These are phyloP conservation scores for Cymbopogon citratus DNA, from an alignment of 176 grass and related monocot genomes.

Conservation along the genomic window DNA sequence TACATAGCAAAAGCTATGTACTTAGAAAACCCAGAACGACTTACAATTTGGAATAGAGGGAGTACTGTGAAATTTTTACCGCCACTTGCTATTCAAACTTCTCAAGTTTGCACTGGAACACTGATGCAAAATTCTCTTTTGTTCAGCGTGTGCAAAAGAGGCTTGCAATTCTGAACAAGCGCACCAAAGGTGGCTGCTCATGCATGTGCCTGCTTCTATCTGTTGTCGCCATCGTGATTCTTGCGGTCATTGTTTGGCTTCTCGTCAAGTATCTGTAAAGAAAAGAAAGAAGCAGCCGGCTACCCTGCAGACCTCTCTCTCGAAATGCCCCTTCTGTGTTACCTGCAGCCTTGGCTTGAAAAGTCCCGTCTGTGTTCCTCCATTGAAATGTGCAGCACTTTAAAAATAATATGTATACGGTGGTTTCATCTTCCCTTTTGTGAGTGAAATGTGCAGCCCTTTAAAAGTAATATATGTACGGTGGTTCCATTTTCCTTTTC, in stretches of 20 bases:
- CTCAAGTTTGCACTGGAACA: background rate
- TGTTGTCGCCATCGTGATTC: constrained; percentile 60
- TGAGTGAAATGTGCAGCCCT: constrained; percentile 25
- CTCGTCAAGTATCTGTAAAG: constrained; percentile 83
- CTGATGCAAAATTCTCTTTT: constrained; percentile 2
- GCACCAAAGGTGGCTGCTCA: constrained; percentile 82
- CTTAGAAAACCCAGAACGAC: background rate
- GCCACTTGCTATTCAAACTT: background rate
- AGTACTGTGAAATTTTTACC: background rate
- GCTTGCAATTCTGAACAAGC: constrained; percentile 83
- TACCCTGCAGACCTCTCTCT: background rate
- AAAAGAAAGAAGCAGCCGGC: background rate
- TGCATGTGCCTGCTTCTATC: constrained; percentile 74
- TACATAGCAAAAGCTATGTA: background rate
- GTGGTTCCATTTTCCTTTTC: constrained; percentile 15
- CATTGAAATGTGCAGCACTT: constrained; percentile 23
- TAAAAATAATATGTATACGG: background rate
- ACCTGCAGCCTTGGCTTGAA: background rate
- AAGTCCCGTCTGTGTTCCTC: background rate
- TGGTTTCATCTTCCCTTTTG: background rate
- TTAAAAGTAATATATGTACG: constrained; percentile 6
- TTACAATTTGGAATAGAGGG: background rate
- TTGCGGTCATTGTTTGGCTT: constrained; percentile 68
- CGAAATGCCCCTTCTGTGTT: background rate
- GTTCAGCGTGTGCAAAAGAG: constrained; percentile 76